Evolutionary conservation across 139 green algal genomes (phyloP), one percentile per base, ranked within the genome.

Genomic region (Coelastrella sp.): DNA sequence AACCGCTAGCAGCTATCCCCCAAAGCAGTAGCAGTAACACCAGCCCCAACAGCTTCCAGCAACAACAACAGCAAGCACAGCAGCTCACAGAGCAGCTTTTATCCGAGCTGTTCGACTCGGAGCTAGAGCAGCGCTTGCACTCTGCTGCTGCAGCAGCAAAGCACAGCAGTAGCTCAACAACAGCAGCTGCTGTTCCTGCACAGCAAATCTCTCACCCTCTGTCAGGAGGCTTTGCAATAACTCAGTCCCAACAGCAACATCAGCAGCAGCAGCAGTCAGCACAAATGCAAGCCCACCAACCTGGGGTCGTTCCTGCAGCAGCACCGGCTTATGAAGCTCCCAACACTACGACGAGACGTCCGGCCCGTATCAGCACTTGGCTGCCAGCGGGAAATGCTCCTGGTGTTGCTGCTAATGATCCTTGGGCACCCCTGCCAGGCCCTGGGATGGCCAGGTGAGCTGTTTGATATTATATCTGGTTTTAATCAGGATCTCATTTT

Each of bases 51-150:
- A 4, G 16, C 13, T 54, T 71, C 10, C 56, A 19, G 78, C 78
- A 65, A 22, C 60, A 76, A 23, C 80, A 86, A 60, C 61, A 76
- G 58, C 59, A 86, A 65, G 58, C 57, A 23, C 80, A 86, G 80
- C 22, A 87, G 64, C 82, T 65, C 10, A 88, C 83, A 14, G 83
- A 88, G 68, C 68, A 88, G 68, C n/a, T 61, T n/a, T 4, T 88
- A 11, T 80, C 83, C n/a, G 19, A 80, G 68, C 17, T 88, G 83
- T 88, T 88, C 80, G 83, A 88, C 68, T 66, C 66, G 14, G 83
- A 88, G 17, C 68, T 88, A 5, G 68, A 88, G 54, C 83, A 88
- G 19, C 68, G 83, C 16, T 20, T 88, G 13, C 65, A 79, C 16
- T 56, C 64, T 22, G 82, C 82, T 61, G 82, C 65, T n/a, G 65